Percentiles rank a stretch among this genome's conserved stretches.
Evolutionary conservation across 2,329 filamentous ascomycete genomes (phyloP).

Genomic region (Talaromyces amestolkiae): DNA sequence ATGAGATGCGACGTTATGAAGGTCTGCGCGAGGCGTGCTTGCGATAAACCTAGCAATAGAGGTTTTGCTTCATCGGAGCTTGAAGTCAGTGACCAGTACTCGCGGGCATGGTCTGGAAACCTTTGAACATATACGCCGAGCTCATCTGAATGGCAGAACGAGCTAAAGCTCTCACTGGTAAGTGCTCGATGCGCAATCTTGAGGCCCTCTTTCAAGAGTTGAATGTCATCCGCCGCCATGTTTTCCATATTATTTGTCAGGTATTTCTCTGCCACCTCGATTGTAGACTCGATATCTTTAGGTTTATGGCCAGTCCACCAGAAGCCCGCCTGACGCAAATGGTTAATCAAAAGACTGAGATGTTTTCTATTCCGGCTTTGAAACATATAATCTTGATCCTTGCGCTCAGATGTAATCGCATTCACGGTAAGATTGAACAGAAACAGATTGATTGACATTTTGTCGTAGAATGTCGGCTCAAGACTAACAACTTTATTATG

Average conservation of each 20-base stretch:
- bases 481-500: slow-evolving; percentile 69
- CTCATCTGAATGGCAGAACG: slow-evolving; percentile 70
- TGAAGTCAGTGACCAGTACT: slow-evolving; percentile 64
- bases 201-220: slow-evolving; percentile 64
- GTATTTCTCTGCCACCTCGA: slow-evolving; percentile 68
- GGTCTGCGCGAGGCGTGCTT: slow-evolving; percentile 56
- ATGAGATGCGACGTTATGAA: slow-evolving; percentile 47
- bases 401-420: slow-evolving; percentile 80
- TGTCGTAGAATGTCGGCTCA: slow-evolving; percentile 81
- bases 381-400: slow-evolving; percentile 85
- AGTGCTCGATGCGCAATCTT: slow-evolving; percentile 60
- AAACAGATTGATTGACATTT: slow-evolving; percentile 78
- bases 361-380: slow-evolving; percentile 68
- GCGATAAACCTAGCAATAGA: slow-evolving; percentile 57
- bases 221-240: slow-evolving; percentile 61
- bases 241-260: slow-evolving; percentile 59
- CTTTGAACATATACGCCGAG: slow-evolving; percentile 69
- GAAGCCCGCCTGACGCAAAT: slow-evolving; percentile 79
- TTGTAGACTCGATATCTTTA: slow-evolving; percentile 60
- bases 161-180: slow-evolving; percentile 60
- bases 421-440: slow-evolving; percentile 82
- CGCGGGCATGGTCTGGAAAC: slow-evolving; percentile 62
- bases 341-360: slow-evolving; percentile 68
- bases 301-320: slow-evolving; percentile 75
- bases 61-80: slow-evolving; percentile 39